Percentiles rank a stretch among this genome's conserved stretches.
These are phyloP conservation scores for Trichoderma orchidacearum DNA, from an alignment of 495 filamentous ascomycete species.

Conservation along the genomic window DNA sequence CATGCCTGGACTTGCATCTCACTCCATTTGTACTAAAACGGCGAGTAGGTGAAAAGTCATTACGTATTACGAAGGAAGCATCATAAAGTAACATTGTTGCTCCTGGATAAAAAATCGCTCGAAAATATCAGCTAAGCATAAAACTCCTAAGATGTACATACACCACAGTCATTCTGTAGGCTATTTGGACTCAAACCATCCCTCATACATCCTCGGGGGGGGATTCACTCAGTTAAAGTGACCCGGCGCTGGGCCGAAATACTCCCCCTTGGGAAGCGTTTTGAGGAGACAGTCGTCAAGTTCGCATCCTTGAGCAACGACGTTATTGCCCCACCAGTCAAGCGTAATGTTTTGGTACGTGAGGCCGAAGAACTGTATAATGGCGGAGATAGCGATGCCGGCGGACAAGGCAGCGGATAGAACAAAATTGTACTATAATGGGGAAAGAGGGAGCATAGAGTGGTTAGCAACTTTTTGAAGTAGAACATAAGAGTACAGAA, in stretches of 20 bases:
- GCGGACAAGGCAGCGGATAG: constrained; percentile 21
- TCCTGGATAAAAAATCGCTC: too few relatives aligned
- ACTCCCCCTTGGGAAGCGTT: constrained; percentile 15
- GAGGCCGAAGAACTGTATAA: constrained; percentile 27
- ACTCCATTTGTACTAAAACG: too few relatives aligned
- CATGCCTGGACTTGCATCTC: too few relatives aligned
- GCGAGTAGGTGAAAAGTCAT: too few relatives aligned
- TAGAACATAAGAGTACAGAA: background rate
- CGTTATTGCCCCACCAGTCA: constrained; percentile 27
- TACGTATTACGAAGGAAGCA: too few relatives aligned
- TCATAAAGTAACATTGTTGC: too few relatives aligned
- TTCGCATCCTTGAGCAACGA: constrained; percentile 18
- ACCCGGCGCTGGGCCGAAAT: constrained; percentile 22
- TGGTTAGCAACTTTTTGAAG: too few relatives aligned
- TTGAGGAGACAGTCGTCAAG: constrained; percentile 11
- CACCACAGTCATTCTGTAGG: too few relatives aligned
- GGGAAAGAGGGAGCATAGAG: background rate
- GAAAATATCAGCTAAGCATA: too few relatives aligned
- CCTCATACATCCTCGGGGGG: too few relatives aligned
- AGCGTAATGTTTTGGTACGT: constrained; percentile 18
- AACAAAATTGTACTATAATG: constrained; percentile 25
- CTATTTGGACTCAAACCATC: too few relatives aligned
- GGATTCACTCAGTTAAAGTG: constrained; percentile 14
- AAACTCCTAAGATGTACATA: too few relatives aligned
- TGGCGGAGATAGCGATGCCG: constrained; percentile 23